Evolutionary conservation across 176 grass and related monocot genomes (phyloP).

Genomic region (Alopecurus myosuroides): DNA sequence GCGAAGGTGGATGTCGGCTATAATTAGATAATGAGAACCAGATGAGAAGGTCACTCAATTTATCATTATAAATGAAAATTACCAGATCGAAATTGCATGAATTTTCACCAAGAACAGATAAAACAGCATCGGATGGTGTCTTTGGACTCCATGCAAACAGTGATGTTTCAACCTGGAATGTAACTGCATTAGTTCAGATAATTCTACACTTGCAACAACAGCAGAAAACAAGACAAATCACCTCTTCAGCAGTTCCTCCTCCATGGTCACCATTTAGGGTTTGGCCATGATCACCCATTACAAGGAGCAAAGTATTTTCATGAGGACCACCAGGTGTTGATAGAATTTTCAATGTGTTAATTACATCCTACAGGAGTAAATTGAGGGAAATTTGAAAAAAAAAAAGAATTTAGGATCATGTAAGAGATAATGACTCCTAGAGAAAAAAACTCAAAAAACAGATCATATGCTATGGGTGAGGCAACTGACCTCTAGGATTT

Average conservation of each 20-base stretch:
- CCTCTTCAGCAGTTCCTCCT: constrained; percentile 91
- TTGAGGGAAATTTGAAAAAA: not conserved
- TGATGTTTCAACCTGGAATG: constrained; percentile 79
- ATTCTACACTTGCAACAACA: not conserved
- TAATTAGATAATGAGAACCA: not conserved
- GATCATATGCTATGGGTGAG: not conserved
- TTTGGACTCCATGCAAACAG: constrained; percentile 84
- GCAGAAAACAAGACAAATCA: constrained; percentile 27
- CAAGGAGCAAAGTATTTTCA: constrained; percentile 87
- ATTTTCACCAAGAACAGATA: constrained; percentile 62
- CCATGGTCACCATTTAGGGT: constrained; percentile 98
- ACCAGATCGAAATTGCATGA: constrained; percentile 73
- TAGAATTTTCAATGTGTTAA: constrained; percentile 60
- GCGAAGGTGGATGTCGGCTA: not conserved
- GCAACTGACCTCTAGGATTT: constrained; percentile 59
- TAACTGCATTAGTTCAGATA: constrained; percentile 21
- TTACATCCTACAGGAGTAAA: constrained; percentile 51
- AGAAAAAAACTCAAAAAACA: not conserved
- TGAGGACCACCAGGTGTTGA: constrained; percentile 63
- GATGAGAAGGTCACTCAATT: not conserved
- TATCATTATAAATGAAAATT: constrained; percentile 19
- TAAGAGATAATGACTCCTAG: not conserved
- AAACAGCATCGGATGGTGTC: constrained; percentile 54
- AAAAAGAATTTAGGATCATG: not conserved
- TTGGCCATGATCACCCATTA: constrained; percentile 99